Base-by-base conservation (phyloP, 2,329 filamentous ascomycete genomes). In the Rugonectria rugulosa region DNA sequence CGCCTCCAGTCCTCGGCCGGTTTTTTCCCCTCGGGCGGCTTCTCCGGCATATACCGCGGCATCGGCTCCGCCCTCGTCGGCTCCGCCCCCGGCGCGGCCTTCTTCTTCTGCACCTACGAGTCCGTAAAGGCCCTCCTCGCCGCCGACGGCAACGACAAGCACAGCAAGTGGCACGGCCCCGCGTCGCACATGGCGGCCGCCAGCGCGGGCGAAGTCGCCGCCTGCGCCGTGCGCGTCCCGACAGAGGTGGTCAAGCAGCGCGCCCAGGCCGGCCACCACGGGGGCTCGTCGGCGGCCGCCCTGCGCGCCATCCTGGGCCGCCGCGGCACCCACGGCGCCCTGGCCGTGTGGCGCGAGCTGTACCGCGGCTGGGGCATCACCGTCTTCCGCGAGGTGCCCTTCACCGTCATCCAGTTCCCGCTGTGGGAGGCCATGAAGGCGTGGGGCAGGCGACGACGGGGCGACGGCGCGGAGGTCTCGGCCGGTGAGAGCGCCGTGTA, bases 161-260 rank as follows among this genome's bases (percentile, higher is more conserved):
- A 61, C 51, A 40, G 41, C 51, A 53, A 60, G 71, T 64, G 61
- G 60, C 56, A 73, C 47, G 65, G 51, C 58, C 71, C 75, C 17
- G 59, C 83, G 31, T 78, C 83, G 31, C 93, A 97, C 76, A 97
- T 97, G 87, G 70, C 88, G 1, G 93, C 95, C 1, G 95, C 93
- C 1, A 90, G 86, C 38, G 71, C 93, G 40, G 96, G 95, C 48
- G 95, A 99, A 75, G 81, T 98, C 2, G 92, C 94, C 3, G 96
- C 95, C 1, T 99, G 95, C 74, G 87, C 92, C 1, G 88, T 99
- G 6, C 82, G 95, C 50, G 95, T 99, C 17, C 95, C 95, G 8
- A 98, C 93, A 0, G 95, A 99, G 73, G 95, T 99, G 5, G 85
- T 99, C 68, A 99, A 99, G 83, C 95, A 98, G 81, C 84, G 96